Base-by-base conservation (phyloP, 1,284 basidiomycete genomes). In the Prillingera fragicola region DNA sequence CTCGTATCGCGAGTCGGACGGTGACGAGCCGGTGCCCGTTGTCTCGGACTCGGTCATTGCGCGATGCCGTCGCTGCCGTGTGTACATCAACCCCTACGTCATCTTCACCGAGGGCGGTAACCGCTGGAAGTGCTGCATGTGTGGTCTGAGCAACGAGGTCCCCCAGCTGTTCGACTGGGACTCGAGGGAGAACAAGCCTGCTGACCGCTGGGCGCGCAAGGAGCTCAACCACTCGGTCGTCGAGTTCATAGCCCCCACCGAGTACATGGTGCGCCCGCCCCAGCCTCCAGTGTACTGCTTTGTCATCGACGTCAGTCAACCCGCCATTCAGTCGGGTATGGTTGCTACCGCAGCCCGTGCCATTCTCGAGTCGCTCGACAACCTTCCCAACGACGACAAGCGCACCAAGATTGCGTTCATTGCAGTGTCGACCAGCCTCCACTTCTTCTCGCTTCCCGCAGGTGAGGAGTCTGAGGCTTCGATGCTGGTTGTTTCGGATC, bases 51-150 rank as follows among this genome's bases (percentile, higher is more conserved):
- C 87, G 0, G 87, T 98, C 36, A 98, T 98, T 60, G 94, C 95
- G 35, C 86, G 95, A 34, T 98, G 95, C 74, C 81, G 95, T 52
- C 82, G 94, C 29, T 98, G 95, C 78, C 81, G 95, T 62, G 89
- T 90, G 33, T 98, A 98, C 74, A 98, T 99, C 74, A 97, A 98
- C 69, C 94, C 95, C 4, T 99, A 89, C 65, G 92, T 97, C 31
- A 89, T 91, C 59, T 99, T 98, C 69, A 91, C 96, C 65, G 95
- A 99, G 67, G 91, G 91, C 51, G 95, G 95, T 26, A 92, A 91
- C 71, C 81, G 92, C 77, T 97, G 95, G 95, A 88, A 95, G 69
- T 99, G 95, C 71, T 96, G 90, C 75, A 92, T 98, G 89, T 99
- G 95, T 73, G 89, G 86, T 62, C 84, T 98, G 79, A 87, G 87